Conservation (phyloP, 805 yeast species). For the Candida saitoana region DNA sequence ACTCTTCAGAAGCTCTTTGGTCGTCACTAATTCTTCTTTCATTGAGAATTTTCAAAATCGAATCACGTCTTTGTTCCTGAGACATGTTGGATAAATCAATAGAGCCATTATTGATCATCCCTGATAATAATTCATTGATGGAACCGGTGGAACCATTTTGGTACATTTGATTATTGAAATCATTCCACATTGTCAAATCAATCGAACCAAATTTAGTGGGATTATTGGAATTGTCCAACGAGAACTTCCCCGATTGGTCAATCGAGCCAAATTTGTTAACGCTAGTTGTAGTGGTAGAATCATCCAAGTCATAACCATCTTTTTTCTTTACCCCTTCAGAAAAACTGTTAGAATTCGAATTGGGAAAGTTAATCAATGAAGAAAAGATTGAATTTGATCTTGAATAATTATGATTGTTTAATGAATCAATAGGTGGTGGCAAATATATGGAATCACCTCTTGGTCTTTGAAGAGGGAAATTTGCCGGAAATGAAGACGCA, state of each 20-base stretch:
- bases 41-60: conserved; percentile 33
- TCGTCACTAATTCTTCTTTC: conserved; percentile 14
- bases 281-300: conserved; percentile 12
- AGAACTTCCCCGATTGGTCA: conserved; percentile 13
- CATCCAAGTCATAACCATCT: conserved; percentile 24
- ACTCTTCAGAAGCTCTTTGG: conserved; percentile 10
- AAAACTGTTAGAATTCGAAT: conserved; percentile 15
- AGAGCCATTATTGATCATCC: conserved; percentile 29
- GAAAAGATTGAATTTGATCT: conserved; percentile 39
- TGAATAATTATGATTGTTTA: conserved; percentile 18
- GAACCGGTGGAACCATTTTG: conserved; percentile 27
- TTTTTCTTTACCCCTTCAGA: conserved; percentile 1
- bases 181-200: conserved; percentile 18
- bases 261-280: conserved; percentile 6
- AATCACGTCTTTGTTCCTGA: conserved; percentile 37
- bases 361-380: conserved; percentile 37
- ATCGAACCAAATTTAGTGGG: conserved; percentile 23
- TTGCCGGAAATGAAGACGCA: conserved; percentile 1
- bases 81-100: conserved; percentile 37
- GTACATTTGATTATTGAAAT: conserved; percentile 8
- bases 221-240: not conserved
- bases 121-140: conserved; percentile 30
- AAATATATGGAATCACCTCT: conserved; percentile 36
- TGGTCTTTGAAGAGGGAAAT: conserved; percentile 16
- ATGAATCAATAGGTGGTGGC: conserved; percentile 32